A percentile compares a stretch with the other conserved stretches of the same genome.
Conservation (phyloP, 768 basidiomycete species). For the Leccinum subgranulosum region DNA sequence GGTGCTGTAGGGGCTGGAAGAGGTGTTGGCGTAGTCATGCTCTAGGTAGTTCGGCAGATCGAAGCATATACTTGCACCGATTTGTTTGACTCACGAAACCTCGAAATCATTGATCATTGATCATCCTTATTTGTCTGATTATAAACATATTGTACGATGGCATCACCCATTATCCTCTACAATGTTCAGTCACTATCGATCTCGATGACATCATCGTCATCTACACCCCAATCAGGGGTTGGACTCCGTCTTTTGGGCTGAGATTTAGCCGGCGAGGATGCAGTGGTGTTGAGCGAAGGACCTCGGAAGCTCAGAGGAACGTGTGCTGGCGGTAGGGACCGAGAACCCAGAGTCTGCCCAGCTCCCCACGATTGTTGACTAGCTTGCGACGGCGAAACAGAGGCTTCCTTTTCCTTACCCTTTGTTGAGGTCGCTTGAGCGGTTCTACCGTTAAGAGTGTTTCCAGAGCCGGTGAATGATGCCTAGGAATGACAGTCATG, state of each 20-base stretch:
- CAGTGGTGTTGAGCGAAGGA: constrained; percentile 46
- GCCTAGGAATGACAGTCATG: constrained; percentile 24
- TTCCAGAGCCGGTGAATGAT: constrained; percentile 65
- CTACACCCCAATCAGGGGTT: constrained; percentile 81
- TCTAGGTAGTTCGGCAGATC: constrained; percentile 40
- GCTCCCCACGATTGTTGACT: constrained; percentile 39
- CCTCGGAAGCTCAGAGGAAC: constrained; percentile 33
- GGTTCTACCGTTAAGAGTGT: constrained; percentile 58
- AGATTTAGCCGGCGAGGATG: constrained; percentile 45
- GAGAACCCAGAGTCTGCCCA: constrained; percentile 51
- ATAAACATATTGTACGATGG: constrained; percentile 8
- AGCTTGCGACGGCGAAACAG: constrained; percentile 31
- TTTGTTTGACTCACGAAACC: not conserved
- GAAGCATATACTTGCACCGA: not conserved
- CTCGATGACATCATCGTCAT: constrained; percentile 79
- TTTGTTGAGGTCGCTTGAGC: constrained; percentile 37
- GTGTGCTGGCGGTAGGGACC: constrained; percentile 13
- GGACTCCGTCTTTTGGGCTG: constrained; percentile 49
- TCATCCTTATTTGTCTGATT: constrained; percentile 1
- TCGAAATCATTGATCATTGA: not conserved
- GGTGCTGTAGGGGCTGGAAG: constrained; percentile 56
- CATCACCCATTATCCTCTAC: not conserved
- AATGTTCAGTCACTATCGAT: constrained; percentile 71
- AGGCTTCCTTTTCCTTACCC: constrained; percentile 51
- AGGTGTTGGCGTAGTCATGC: constrained; percentile 93